Evolutionary conservation across 768 basidiomycete species (phyloP).

Genomic region (Collybia sp.): DNA sequence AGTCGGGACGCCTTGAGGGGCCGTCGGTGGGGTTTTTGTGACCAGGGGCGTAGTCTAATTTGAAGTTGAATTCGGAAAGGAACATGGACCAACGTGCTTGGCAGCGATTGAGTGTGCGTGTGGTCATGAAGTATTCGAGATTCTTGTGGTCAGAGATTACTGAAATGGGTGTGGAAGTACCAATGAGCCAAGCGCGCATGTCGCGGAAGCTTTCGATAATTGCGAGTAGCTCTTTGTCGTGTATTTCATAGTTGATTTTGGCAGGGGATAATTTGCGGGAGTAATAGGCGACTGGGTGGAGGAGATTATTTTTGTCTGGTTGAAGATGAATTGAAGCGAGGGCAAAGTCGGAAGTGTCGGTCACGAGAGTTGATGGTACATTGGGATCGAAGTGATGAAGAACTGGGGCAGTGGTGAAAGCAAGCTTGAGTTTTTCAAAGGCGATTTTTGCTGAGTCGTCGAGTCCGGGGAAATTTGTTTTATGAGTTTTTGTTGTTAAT

Average conservation of each 20-base stretch:
- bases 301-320: conserved; percentile 15
- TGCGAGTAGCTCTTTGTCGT: no score
- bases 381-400: no score
- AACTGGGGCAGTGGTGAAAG: no score
- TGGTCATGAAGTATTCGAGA: conserved; percentile 37
- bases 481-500: conserved; percentile 15
- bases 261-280: conserved; percentile 28
- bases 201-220: conserved; percentile 33
- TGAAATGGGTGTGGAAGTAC: conserved; percentile 18
- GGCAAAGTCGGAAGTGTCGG: conserved; percentile 31
- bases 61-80: no score
- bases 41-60: no score
- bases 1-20: no score
- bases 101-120: conserved; percentile 32
- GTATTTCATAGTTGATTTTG: conserved; percentile 42
- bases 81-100: conserved; percentile 53
- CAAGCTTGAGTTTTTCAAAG: no score
- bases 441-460: no score
- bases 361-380: no score
- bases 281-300: conserved; percentile 35
- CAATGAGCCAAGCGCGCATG: conserved; percentile 26
- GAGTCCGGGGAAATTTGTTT: no score
- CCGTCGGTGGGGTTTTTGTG: no score
- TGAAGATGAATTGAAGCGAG: conserved; percentile 25
- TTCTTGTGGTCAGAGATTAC: conserved; percentile 41